Conservation (phyloP, 176 grass and related monocot genomes). For the Ampelocalamus luodianensis region DNA sequence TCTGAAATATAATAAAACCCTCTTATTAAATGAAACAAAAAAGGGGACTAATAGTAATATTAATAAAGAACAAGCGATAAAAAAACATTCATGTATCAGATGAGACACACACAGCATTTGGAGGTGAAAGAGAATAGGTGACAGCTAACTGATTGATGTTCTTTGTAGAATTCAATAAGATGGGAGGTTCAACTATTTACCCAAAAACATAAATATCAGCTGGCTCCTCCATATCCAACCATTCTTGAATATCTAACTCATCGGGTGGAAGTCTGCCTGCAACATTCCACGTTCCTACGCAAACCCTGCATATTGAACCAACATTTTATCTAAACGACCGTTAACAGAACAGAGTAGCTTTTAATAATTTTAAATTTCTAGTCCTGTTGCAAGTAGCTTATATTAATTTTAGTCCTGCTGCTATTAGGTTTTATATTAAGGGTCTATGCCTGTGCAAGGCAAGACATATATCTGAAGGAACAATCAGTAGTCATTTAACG, state of each 20-base stretch:
- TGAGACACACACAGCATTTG: not conserved
- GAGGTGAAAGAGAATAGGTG: slow-evolving; percentile 3
- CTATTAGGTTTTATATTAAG: not conserved
- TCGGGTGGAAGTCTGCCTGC: slow-evolving; percentile 71
- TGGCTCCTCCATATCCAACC: slow-evolving; percentile 87
- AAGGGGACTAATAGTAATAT: not conserved
- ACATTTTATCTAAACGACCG: slow-evolving; percentile 19
- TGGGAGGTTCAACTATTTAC: slow-evolving; percentile 48
- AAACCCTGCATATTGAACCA: slow-evolving; percentile 62
- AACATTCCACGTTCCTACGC: slow-evolving; percentile 89
- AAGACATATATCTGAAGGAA: slow-evolving; percentile 34
- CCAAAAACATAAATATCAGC: slow-evolving; percentile 98
- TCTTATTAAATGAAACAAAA: slow-evolving; percentile 29
- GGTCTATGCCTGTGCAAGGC: not conserved
- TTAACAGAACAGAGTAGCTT: not conserved
- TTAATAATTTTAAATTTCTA: not conserved
- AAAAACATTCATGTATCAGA: slow-evolving; percentile 24
- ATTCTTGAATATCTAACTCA: slow-evolving; percentile 78
- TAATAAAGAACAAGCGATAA: slow-evolving; percentile 12
- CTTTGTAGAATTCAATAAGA: slow-evolving; percentile 23
- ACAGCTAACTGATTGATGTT: not conserved
- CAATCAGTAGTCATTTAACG: not conserved
- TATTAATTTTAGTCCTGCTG: not conserved
- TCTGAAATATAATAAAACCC: slow-evolving; percentile 46
- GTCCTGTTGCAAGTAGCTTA: not conserved